phyloP scores from a whole-genome alignment of 2,329 filamentous ascomycete genomes.

The Botryotinia convoluta region DNA sequence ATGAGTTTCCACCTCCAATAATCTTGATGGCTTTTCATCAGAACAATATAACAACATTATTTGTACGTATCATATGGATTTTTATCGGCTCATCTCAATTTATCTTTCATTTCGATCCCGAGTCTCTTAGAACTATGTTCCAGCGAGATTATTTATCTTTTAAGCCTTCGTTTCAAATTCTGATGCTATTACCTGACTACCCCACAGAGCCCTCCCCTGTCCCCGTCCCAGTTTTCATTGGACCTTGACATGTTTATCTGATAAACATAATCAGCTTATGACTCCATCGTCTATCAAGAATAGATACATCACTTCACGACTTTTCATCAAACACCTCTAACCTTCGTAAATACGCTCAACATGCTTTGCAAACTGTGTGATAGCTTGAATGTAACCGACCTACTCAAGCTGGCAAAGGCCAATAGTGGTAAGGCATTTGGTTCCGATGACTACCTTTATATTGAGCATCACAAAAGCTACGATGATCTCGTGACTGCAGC shows the following conservation, averaged over 20 bases:
- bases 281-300: background rate
- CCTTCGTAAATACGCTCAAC: background rate
- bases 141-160: too few species aligned
- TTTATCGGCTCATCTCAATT: too few species aligned
- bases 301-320: background rate
- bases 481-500: background rate
- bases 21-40: too few species aligned
- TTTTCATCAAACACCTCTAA: background rate
- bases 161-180: accelerated
- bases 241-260: background rate
- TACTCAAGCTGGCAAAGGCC: background rate
- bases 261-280: background rate
- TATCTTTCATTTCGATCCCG: too few species aligned
- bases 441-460: accelerated
- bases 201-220: background rate
- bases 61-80: too few species aligned
- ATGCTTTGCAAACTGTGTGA: background rate
- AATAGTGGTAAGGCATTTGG: background rate
- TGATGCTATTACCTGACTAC: background rate
- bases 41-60: too few species aligned
- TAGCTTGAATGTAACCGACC: background rate
- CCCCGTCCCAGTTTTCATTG: background rate
- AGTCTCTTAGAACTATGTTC: too few species aligned
- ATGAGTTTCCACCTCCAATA: too few species aligned
- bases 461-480: background rate